Evolutionary conservation across 768 basidiomycete species (phyloP).

Genomic region (Lentinula edodes): DNA sequence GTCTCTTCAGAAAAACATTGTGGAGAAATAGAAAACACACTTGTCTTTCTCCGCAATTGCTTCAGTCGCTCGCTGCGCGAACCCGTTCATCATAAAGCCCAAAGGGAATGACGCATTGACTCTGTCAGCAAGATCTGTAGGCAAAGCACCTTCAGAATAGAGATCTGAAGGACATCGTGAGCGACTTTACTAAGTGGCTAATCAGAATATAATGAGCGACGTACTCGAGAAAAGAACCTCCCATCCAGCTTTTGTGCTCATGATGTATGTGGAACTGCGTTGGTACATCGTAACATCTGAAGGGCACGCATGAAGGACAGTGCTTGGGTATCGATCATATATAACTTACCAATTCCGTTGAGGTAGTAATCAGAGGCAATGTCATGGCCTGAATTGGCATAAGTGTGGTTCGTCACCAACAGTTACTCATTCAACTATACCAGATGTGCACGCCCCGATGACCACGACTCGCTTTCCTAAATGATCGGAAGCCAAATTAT

Average conservation of each 20-base stretch:
- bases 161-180: background rate
- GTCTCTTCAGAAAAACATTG: background rate
- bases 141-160: constrained; percentile 45
- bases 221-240: constrained; percentile 15
- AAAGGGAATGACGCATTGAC: constrained; percentile 44
- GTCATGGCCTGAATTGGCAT: constrained; percentile 32
- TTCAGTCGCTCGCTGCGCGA: constrained; percentile 26
- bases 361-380: constrained; percentile 36
- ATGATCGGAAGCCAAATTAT: constrained; percentile 42
- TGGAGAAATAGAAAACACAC: constrained; percentile 14
- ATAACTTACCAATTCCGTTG: constrained; percentile 25
- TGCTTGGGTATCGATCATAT: background rate
- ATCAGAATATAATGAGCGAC: background rate
- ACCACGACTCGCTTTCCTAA: constrained; percentile 61
- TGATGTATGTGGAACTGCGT: constrained; percentile 48
- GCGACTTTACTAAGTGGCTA: too few species aligned
- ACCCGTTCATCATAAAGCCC: constrained; percentile 7
- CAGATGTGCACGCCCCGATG: constrained; percentile 65
- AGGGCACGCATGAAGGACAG: background rate
- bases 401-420: background rate
- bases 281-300: constrained; percentile 45
- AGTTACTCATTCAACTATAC: constrained; percentile 15
- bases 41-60: constrained; percentile 38
- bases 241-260: constrained; percentile 36
- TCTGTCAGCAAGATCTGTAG: constrained; percentile 45